Conservation (phyloP, 2,329 filamentous ascomycete genomes). For the Magnaporthiopsis incrustans region DNA sequence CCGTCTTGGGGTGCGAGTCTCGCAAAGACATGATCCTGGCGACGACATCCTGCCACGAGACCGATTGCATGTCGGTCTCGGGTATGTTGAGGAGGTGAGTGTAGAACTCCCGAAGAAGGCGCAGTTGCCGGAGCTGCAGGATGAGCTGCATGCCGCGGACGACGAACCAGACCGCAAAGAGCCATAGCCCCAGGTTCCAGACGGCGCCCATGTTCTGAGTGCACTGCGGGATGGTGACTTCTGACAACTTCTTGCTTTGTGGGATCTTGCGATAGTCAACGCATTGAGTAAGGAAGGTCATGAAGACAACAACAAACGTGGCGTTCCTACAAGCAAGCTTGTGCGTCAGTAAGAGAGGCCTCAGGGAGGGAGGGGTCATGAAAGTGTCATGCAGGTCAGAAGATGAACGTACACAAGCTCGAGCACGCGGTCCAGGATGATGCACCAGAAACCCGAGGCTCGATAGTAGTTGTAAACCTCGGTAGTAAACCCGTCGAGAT, state of each 20-base stretch:
- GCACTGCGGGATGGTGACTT: slow-evolving; percentile 63
- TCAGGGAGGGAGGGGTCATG: background rate
- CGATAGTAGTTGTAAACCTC: slow-evolving; percentile 82
- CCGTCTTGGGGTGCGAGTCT: slow-evolving; percentile 79
- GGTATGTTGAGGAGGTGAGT: slow-evolving; percentile 74
- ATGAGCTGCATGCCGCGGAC: slow-evolving; percentile 70
- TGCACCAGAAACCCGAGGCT: slow-evolving; percentile 78
- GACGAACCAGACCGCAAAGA: slow-evolving; percentile 79
- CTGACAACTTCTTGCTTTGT: slow-evolving; percentile 47
- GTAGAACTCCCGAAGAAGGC: slow-evolving; percentile 80
- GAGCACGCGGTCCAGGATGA: slow-evolving; percentile 62
- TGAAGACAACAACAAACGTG: slow-evolving; percentile 71
- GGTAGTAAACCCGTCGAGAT: slow-evolving; percentile 78
- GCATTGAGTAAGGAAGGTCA: slow-evolving; percentile 79
- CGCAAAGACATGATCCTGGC: slow-evolving; percentile 75
- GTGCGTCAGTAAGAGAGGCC: slow-evolving; percentile 3
- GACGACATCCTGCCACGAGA: slow-evolving; percentile 89
- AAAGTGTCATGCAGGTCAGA: background rate
- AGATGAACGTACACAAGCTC: slow-evolving; percentile 58
- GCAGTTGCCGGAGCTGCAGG: slow-evolving; percentile 63
- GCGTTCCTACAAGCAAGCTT: slow-evolving; percentile 50
- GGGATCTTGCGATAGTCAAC: slow-evolving; percentile 72
- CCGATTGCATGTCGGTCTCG: slow-evolving; percentile 79
- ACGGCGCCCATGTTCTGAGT: slow-evolving; percentile 65
- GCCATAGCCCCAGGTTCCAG: slow-evolving; percentile 73